These are phyloP conservation scores for Sphaceloma murrayae DNA, from an alignment of 2,329 filamentous ascomycete genomes.

Conservation along the genomic window DNA sequence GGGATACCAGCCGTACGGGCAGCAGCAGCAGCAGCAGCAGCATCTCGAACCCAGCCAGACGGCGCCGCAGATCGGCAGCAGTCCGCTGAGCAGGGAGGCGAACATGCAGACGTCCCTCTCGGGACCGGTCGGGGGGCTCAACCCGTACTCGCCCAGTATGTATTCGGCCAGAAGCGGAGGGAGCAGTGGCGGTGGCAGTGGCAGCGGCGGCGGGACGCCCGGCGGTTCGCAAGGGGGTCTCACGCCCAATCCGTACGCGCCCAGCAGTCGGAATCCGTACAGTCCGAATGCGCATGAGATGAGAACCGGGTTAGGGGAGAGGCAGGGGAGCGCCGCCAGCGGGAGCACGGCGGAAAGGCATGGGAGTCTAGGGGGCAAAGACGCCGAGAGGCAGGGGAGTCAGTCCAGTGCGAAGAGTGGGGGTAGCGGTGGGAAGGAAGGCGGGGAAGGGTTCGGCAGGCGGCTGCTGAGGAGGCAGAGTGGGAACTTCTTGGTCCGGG, in stretches of 20 bases:
- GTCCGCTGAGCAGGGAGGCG: no score
- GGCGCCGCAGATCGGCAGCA: slow-evolving; percentile 7
- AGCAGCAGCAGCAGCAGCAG: no score
- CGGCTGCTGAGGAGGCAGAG: slow-evolving; percentile 10
- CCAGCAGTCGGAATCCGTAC: slow-evolving; percentile 7
- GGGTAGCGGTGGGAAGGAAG: slow-evolving; percentile 3
- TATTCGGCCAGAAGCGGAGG: slow-evolving; percentile 4
- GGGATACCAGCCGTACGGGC: no score
- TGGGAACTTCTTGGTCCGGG: slow-evolving; percentile 11
- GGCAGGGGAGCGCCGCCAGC: background rate
- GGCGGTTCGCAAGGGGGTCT: background rate
- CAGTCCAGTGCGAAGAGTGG: background rate
- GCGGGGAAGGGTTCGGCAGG: slow-evolving; percentile 8
- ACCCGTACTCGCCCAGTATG: slow-evolving; percentile 8
- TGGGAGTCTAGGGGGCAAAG: background rate
- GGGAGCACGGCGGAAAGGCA: background rate
- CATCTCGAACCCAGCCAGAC: slow-evolving; percentile 1
- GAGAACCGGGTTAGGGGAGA: background rate
- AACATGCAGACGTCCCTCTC: slow-evolving; percentile 9
- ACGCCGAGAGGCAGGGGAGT: background rate
- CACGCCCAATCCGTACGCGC: slow-evolving; percentile 1
- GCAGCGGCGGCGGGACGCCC: background rate
- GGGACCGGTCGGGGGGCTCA: slow-evolving; percentile 2
- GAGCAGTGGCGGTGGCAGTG: no score
- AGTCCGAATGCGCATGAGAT: slow-evolving; percentile 4